phyloP scores from a whole-genome alignment of 768 basidiomycete genomes.

The Suillus sp. region DNA sequence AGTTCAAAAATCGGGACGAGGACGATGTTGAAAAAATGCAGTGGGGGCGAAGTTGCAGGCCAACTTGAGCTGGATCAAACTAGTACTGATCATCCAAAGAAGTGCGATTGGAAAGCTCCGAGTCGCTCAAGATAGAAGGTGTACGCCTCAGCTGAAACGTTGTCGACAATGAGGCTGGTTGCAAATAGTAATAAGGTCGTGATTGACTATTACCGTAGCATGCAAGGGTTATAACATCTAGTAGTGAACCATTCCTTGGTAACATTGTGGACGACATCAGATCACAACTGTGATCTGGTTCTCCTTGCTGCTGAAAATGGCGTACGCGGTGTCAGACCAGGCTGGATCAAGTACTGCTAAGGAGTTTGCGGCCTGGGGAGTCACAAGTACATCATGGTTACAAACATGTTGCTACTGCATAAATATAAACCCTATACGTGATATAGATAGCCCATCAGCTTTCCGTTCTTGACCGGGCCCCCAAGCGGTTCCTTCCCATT shows the following conservation, averaged over 20 bases:
- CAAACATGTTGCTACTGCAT: not conserved
- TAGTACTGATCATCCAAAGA: constrained; percentile 6
- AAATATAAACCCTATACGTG: constrained; percentile 3
- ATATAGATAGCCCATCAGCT: constrained; percentile 45
- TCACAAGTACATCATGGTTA: not conserved
- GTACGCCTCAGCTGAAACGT: not conserved
- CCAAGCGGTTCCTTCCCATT: constrained; percentile 45
- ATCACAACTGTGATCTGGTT: not conserved
- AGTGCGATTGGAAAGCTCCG: constrained; percentile 4
- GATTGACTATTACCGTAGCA: not conserved
- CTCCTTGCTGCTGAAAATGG: not conserved
- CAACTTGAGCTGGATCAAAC: not conserved
- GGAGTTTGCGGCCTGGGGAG: not conserved
- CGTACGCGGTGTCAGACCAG: not conserved
- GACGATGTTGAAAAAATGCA: not conserved
- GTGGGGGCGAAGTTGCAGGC: not conserved
- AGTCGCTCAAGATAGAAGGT: constrained; percentile 5
- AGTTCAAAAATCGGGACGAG: not conserved
- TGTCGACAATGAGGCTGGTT: constrained; percentile 1
- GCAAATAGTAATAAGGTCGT: not conserved
- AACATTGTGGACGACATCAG: not conserved
- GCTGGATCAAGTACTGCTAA: not conserved
- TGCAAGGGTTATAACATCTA: not conserved
- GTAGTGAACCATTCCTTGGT: not conserved
- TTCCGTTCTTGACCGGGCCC: constrained; percentile 57